phyloP scores from a whole-genome alignment of 2,329 filamentous ascomycete species.

The Fusarium luffae region DNA sequence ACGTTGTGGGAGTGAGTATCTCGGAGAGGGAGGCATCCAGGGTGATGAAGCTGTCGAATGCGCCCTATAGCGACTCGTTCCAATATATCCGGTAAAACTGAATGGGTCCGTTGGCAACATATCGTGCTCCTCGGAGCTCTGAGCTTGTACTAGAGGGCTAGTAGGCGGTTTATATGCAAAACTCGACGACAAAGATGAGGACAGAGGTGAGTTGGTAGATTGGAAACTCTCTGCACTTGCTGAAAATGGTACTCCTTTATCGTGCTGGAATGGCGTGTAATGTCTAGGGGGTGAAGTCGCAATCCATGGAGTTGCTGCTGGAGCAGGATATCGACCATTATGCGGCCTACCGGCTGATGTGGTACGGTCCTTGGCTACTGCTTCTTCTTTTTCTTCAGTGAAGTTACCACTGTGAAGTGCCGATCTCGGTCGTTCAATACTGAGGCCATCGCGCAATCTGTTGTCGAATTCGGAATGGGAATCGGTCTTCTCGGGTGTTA shows the following conservation, averaged over 20 bases:
- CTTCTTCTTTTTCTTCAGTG: conserved; percentile 55
- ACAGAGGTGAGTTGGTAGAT: conserved; percentile 68
- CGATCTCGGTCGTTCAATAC: conserved; percentile 85
- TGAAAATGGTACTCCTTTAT: conserved; percentile 48
- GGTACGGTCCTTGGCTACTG: conserved; percentile 24
- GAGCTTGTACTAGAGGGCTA: conserved; percentile 89
- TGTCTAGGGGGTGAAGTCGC: conserved; percentile 67
- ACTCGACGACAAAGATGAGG: conserved; percentile 79
- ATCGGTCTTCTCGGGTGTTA: conserved; percentile 54
- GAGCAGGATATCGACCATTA: conserved; percentile 26
- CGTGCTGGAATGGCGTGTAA: conserved; percentile 60
- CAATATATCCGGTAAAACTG: conserved; percentile 57
- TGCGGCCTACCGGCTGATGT: conserved; percentile 7
- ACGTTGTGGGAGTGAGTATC: conserved; percentile 44
- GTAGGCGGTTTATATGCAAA: conserved; percentile 91
- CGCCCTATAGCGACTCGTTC: conserved; percentile 75
- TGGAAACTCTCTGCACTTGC: conserved; percentile 52
- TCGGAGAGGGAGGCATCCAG: conserved; percentile 55
- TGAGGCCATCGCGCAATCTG: conserved; percentile 64
- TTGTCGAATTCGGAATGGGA: conserved; percentile 47
- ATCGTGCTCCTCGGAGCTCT: conserved; percentile 80
- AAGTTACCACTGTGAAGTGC: conserved; percentile 76
- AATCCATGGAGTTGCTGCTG: conserved; percentile 57
- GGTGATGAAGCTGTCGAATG: conserved; percentile 67
- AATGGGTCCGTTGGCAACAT: conserved; percentile 65